These are phyloP conservation scores for Amphicarpaea edgeworthii DNA, from an alignment of 306 rosid species.

Conservation along the genomic window DNA sequence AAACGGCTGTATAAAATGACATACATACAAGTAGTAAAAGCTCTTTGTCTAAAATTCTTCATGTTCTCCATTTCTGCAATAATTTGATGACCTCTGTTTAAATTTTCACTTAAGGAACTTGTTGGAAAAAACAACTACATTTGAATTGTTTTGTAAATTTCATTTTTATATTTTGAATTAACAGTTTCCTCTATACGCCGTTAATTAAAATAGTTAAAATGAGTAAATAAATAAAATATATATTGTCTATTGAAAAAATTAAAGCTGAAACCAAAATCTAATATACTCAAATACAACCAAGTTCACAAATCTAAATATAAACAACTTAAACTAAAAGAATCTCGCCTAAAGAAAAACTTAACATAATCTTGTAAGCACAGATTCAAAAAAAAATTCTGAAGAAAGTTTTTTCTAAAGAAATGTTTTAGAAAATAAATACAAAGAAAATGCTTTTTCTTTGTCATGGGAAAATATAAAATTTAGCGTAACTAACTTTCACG, in stretches of 20 bases:
- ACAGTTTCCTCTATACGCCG: too few species aligned
- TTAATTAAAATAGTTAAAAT: not conserved
- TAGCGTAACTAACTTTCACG: not conserved
- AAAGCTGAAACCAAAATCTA: not conserved
- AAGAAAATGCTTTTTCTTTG: not conserved
- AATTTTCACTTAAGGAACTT: too few species aligned
- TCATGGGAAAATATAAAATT: not conserved
- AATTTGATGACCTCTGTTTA: not conserved
- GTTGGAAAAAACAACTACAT: too few species aligned
- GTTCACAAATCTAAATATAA: not conserved
- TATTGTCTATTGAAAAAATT: not conserved
- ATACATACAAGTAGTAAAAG: conserved; percentile 45
- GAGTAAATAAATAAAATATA: not conserved
- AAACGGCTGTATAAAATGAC: conserved; percentile 53
- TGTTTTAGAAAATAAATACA: too few species aligned
- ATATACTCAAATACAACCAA: not conserved
- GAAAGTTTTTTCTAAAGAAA: too few species aligned
- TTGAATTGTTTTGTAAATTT: too few species aligned
- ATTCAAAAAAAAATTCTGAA: too few species aligned
- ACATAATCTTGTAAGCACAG: too few species aligned
- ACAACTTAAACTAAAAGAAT: not conserved
- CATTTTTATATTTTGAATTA: too few species aligned
- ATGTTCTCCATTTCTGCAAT: conserved; percentile 4
- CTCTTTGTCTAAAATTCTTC: conserved; percentile 12
- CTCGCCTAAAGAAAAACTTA: too few species aligned